Evolutionary conservation across 208 protist species (phyloP), one percentile per base, ranked within the genome.

Genomic region (Crithidia sp.): DNA sequence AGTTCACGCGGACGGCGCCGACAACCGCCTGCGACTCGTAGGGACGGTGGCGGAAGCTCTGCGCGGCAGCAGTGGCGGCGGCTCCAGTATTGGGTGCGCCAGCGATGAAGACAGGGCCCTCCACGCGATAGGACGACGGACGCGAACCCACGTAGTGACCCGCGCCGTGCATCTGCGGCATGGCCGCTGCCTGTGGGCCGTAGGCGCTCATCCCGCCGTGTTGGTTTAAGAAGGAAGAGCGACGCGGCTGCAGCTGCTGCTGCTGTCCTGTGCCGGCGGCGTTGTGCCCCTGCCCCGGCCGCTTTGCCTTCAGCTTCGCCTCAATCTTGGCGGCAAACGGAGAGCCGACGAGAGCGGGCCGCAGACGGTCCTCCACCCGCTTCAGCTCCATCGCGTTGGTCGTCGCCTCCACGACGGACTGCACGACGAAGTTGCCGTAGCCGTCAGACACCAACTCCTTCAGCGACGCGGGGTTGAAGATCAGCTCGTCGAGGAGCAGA

Each of bases 341-440:
- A 60, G 83, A 91, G 55, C 76, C 73, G 9, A 66, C 71, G 1
- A 94, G 74, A 28, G 79, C 81, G 2, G 89, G 83, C 44, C 80
- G 81, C 49, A 95, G 85, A 14, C 88, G 83, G 53, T 95, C 86
- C 67, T 74, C 78, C 39, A 95, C 81, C 53, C 83, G 82, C 74
- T 90, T 90, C 40, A 92, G 19, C 71, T 95, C 90, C 62, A 66
- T 80, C 14, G 84, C 65, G 61, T 89, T 70, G 10, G 75, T 71
- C 43, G 65, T 79, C 28, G 78, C 83, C 47, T 86, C 83, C 47
- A 94, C 84, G 60, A 96, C 68, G 47, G 85, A 76, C 78, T 96
- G 93, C 58, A 96, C 77, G 7, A 95, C 93, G 71, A 94, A 97
- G 79, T 97, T 97, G 17, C 93, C 93, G 71, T 84, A 97, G 50